Evolutionary conservation across 1,284 basidiomycete genomes (phyloP), one percentile per base, ranked within the genome.

Genomic region (Puccinia hordei): DNA sequence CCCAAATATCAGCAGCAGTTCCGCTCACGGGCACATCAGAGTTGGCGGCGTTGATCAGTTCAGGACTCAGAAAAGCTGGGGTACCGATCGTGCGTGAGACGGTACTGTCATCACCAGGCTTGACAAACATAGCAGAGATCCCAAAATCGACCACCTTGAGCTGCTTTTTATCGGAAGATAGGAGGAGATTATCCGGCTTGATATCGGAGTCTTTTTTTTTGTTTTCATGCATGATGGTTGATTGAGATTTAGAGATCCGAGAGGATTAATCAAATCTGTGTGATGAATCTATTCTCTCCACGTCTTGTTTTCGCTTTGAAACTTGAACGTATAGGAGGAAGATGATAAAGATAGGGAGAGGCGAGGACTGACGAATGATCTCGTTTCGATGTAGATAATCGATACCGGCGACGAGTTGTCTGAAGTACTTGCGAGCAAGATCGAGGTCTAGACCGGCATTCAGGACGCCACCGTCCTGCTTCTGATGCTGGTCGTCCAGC

Each of bases 131-230:
- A 79, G 89, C 88, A 0, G 88, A 88, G 0, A 89, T 88, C 41
- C 89, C 89, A 84, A 90, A 90, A 82, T 89, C 88, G 82, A 87
- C 88, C 68, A 90, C 85, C 83, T 89, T 89, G 85, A 88, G 88
- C 13, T 85, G 84, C 72, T 85, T 83, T n/a, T 85, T 83, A 81
- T 88, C 86, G n/a, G 85, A 85, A 15, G 86, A 86, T 19, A 89
- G 85, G 33, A 90, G 85, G 44, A 89, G 87, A 83, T 90, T 89
- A 82, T 88, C 88, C 0, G 88, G 88, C 83, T 88, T 88, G 85
- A 88, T 87, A 85, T 85, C 82, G 22, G 55, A 63, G 30, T 61
- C 38, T 27, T 9, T 66, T 22, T 19, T 8, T 4, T 61, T 35
- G 3, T 30, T 22, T 33, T 41, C 19, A 30, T 53, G n/a, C 51